These are phyloP conservation scores for Rhizophagus sp. DNA, from an alignment of 192 early-diverging fungal species.

Conservation along the genomic window DNA sequence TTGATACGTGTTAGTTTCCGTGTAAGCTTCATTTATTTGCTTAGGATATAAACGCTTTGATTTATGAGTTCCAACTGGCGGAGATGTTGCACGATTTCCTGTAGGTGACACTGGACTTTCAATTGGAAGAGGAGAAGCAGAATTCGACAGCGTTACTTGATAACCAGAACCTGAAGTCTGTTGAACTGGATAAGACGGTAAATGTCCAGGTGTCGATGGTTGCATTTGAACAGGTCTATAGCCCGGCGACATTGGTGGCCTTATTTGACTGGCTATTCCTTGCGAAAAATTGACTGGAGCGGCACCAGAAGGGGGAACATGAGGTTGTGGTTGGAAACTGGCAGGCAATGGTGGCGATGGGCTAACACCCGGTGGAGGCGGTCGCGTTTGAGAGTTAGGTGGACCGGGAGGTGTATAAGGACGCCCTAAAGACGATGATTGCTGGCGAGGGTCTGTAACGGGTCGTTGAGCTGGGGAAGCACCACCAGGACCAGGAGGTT, in stretches of 20 bases:
- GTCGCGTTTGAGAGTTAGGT: neutral
- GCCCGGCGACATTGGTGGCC: constrained; percentile 20
- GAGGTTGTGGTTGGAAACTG: neutral
- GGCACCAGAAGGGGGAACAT: neutral
- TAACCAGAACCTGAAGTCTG: constrained; percentile 5
- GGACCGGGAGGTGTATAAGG: neutral
- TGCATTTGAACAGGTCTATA: constrained; percentile 15
- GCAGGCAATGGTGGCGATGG: neutral
- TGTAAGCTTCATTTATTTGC: constrained; percentile 45
- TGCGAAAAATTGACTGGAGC: neutral
- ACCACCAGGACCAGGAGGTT: neutral
- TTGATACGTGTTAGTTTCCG: constrained; percentile 35
- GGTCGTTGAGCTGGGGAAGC: neutral
- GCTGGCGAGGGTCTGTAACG: neutral
- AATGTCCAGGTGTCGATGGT: constrained; percentile 28
- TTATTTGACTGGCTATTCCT: constrained; percentile 14
- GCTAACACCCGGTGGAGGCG: neutral
- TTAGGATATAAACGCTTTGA: constrained; percentile 57
- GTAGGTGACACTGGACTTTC: constrained; percentile 24
- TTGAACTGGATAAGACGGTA: constrained; percentile 6
- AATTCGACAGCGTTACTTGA: neutral
- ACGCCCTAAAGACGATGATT: neutral
- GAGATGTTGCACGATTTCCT: constrained; percentile 14
- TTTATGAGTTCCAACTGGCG: constrained; percentile 37
- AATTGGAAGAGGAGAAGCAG: constrained; percentile 28